phyloP scores from a whole-genome alignment of 176 grass and related monocot genomes.

The Oryza rufipogon region DNA sequence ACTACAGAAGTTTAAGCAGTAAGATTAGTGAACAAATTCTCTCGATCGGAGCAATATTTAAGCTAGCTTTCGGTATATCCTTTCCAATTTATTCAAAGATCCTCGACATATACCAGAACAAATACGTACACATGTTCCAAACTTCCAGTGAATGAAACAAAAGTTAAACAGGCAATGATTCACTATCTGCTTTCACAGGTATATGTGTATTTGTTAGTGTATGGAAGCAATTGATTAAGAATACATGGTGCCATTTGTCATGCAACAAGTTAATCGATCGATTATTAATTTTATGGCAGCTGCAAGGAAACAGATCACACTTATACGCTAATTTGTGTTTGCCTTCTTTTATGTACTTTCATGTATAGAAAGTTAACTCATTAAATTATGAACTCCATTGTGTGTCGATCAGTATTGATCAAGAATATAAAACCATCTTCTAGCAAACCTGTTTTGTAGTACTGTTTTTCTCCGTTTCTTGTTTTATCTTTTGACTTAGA shows the following conservation, averaged over 20 bases:
- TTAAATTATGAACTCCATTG: neutral
- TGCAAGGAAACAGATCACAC: no score
- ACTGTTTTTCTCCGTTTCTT: neutral
- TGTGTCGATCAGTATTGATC: neutral
- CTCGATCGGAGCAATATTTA: neutral
- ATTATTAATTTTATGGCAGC: no score
- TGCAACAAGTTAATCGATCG: no score
- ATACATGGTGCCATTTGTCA: conserved; percentile 23
- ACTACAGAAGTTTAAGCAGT: neutral
- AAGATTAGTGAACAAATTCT: neutral
- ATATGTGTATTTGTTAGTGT: neutral
- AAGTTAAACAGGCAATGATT: neutral
- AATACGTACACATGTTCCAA: neutral
- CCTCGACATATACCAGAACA: neutral
- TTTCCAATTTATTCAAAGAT: neutral
- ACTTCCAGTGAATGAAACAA: neutral
- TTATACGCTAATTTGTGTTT: neutral
- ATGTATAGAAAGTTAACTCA: no score
- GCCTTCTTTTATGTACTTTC: neutral
- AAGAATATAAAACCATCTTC: neutral
- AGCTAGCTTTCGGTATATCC: neutral
- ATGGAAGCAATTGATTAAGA: neutral
- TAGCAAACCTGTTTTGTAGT: no score
- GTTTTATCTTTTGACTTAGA: neutral
- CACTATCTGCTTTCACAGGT: neutral